Conservation (phyloP, 2,329 filamentous ascomycete genomes). For the Emmonsiellopsis sp. region DNA sequence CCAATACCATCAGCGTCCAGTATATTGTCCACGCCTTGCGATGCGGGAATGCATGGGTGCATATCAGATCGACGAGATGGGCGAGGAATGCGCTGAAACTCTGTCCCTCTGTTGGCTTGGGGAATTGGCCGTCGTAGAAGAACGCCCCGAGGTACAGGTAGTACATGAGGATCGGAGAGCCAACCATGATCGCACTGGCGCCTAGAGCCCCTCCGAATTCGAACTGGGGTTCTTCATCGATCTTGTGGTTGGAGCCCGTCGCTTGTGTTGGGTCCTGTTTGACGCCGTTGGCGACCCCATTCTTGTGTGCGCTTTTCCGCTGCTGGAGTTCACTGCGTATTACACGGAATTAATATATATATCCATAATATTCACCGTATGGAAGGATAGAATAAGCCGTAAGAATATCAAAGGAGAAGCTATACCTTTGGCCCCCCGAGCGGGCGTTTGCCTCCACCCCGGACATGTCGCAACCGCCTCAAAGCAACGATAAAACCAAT, state of each 20-base stretch:
- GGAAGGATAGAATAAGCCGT: too few species aligned
- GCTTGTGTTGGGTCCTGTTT: background rate
- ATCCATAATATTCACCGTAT: too few species aligned
- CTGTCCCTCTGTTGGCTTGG: conserved; percentile 57
- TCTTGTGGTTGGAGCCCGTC: background rate
- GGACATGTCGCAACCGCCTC: too few species aligned
- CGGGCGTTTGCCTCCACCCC: too few species aligned
- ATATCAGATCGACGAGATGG: conserved; percentile 63
- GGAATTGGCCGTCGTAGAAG: conserved; percentile 80
- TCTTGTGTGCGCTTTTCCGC: background rate
- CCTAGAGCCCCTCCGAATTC: conserved; percentile 85
- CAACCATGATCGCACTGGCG: conserved; percentile 72
- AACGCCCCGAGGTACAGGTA: conserved; percentile 97
- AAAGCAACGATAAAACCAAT: too few species aligned
- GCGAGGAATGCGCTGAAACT: conserved; percentile 61
- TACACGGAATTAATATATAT: background rate
- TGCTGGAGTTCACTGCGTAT: background rate
- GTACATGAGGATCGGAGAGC: conserved; percentile 90
- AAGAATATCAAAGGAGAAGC: too few species aligned
- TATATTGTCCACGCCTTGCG: conserved; percentile 83
- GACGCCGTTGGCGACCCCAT: background rate
- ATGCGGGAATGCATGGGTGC: conserved; percentile 75
- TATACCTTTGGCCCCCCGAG: too few species aligned
- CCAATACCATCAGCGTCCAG: conserved; percentile 83
- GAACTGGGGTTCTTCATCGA: conserved; percentile 41